Evolutionary conservation across 257 asterid genomes (phyloP), one percentile per base, ranked within the genome.

Genomic region (Solanum virginianum): DNA sequence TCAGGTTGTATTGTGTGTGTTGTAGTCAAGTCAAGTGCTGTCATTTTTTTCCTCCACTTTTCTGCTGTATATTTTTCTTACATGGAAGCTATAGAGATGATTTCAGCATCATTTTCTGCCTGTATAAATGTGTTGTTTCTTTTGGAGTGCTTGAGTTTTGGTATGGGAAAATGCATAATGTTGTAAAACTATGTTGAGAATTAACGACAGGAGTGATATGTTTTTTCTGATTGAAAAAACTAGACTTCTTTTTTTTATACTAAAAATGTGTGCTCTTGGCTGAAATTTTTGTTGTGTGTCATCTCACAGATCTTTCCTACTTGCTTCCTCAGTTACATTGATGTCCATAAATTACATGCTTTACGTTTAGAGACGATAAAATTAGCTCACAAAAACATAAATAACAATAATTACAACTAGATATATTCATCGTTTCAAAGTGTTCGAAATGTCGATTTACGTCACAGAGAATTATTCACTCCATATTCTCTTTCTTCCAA

Each of bases 41-140:
- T 75, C 65, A 88, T 86, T 69, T 56, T 82, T 84, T 53, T 70
- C 72, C 39, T 4, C 77, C 74, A 74, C 84, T 92, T 81, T 87
- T 84, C 75, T 86, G 91, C 53, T 92, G 96, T 92, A 93, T 75
- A 90, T 90, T 82, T 84, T 88, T 87, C 87, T 82, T 89, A 88
- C 88, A 86, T 80, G 93, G 81, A 87, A 85, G 60, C 80, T 84
- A 83, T 92, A 90, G 86, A 81, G 72, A 87, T 77, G 82, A 16
- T 77, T 77, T 77, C 63, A 24, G 63, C 82, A 24, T 49, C 82
- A 15, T 51, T 26, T 51, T 51, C 82, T 24, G 63, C 82, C 47
- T 77, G 82, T 77, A 77, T 26, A 77, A 74, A 24, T 51, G 63
- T 32, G 26, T 77, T 29, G 5, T 45, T 45, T 71, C 36, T 71